Percentiles rank a stretch among this genome's conserved stretches.
These are phyloP conservation scores for Chlamydomonas asymmetrica DNA, from an alignment of 139 green algal species.

Conservation along the genomic window DNA sequence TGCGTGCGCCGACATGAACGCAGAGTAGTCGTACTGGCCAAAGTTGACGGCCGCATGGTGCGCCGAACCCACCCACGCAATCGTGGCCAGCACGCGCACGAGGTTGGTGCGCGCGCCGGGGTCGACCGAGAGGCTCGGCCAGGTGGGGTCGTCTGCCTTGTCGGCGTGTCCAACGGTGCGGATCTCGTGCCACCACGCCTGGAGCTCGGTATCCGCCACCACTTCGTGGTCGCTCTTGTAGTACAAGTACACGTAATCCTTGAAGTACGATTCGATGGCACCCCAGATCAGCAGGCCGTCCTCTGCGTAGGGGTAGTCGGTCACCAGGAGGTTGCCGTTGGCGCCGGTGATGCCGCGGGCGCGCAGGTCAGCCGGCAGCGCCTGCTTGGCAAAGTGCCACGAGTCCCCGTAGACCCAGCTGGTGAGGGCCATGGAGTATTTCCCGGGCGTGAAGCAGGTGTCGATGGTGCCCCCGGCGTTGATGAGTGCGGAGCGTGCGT, in stretches of 20 bases:
- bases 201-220: slow-evolving; percentile 39
- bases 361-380: slow-evolving; percentile 7
- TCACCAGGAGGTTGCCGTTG: not conserved
- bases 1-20: slow-evolving; percentile 29
- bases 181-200: slow-evolving; percentile 56
- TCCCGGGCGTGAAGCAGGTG: slow-evolving; percentile 23
- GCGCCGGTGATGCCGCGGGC: not conserved
- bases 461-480: slow-evolving; percentile 51
- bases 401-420: slow-evolving; percentile 25
- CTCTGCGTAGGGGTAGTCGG: slow-evolving; percentile 54
- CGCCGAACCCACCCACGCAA: slow-evolving; percentile 36
- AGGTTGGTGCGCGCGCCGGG: too few species aligned
- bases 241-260: slow-evolving; percentile 45
- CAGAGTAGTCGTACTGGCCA: slow-evolving; percentile 35
- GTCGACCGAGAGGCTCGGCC: too few species aligned
- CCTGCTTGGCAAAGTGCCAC: slow-evolving; percentile 21
- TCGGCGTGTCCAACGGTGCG: too few species aligned
- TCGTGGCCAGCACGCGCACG: slow-evolving; percentile 32
- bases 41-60: slow-evolving; percentile 61
- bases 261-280: slow-evolving; percentile 28
- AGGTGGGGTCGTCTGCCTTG: too few species aligned
- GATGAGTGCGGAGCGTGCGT: slow-evolving; percentile 47
- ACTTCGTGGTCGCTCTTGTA: slow-evolving; percentile 40
- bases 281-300: slow-evolving; percentile 36
- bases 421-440: slow-evolving; percentile 30